phyloP scores from a whole-genome alignment of 495 filamentous ascomycete species.

The Physcia stellaris region DNA sequence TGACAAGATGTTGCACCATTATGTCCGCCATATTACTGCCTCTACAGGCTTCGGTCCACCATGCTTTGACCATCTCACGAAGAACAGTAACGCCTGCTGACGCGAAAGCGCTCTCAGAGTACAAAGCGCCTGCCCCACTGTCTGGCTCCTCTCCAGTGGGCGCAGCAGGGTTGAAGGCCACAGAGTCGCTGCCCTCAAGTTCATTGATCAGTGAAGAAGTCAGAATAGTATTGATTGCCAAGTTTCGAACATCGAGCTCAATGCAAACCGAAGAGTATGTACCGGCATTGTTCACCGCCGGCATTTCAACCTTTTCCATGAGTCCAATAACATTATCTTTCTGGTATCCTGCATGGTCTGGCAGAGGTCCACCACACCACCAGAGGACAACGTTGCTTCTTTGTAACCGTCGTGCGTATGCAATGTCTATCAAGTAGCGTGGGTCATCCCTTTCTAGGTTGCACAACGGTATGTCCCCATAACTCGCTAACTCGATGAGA shows the following conservation, averaged over 20 bases:
- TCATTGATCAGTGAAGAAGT: slow-evolving; percentile 97
- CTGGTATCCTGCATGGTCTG: slow-evolving; percentile 94
- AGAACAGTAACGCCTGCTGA: slow-evolving; percentile 80
- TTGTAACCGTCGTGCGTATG: slow-evolving; percentile 82
- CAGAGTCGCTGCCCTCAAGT: slow-evolving; percentile 71
- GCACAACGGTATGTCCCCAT: slow-evolving; percentile 88
- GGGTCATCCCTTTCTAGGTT: slow-evolving; percentile 93
- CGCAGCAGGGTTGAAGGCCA: slow-evolving; percentile 67
- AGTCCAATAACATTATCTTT: slow-evolving; percentile 76
- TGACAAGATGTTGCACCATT: slow-evolving; percentile 93
- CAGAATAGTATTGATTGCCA: slow-evolving; percentile 95
- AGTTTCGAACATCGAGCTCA: slow-evolving; percentile 82
- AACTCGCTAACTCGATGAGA: slow-evolving; percentile 70
- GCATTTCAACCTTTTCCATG: slow-evolving; percentile 88
- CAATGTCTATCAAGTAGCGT: slow-evolving; percentile 84
- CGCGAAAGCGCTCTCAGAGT: slow-evolving; percentile 84
- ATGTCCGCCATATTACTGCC: slow-evolving; percentile 91
- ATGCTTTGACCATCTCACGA: slow-evolving; percentile 95
- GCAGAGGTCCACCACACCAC: slow-evolving; percentile 79
- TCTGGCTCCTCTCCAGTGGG: slow-evolving; percentile 41
- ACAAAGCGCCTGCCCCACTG: slow-evolving; percentile 52
- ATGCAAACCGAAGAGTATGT: slow-evolving; percentile 96
- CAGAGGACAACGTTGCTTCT: slow-evolving; percentile 93
- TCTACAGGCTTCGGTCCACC: slow-evolving; percentile 91
- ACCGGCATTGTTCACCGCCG: slow-evolving; percentile 78